Evolutionary conservation across 257 asterid genomes (phyloP).

Genomic region (Solanum piurae): DNA sequence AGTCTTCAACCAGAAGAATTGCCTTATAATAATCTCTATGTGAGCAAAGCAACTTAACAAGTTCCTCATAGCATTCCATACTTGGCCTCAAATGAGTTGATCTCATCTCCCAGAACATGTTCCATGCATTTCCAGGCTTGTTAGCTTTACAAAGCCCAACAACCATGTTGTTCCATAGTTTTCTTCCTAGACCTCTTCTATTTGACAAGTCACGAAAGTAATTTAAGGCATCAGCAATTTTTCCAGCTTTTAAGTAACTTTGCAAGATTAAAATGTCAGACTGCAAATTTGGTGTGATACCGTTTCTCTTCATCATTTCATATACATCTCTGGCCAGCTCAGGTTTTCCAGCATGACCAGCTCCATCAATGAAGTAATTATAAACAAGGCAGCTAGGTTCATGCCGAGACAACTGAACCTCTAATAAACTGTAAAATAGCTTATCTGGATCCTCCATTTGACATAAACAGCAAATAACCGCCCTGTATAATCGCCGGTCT

Average conservation of each 20-base stretch:
- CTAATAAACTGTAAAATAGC: slow-evolving; percentile 45
- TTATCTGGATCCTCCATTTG: slow-evolving; percentile 38
- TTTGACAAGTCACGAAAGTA: slow-evolving; percentile 29
- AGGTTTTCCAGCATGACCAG: slow-evolving; percentile 61
- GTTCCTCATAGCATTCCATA: slow-evolving; percentile 65
- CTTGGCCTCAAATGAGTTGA: slow-evolving; percentile 31
- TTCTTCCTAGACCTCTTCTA: slow-evolving; percentile 18
- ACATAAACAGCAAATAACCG: slow-evolving; percentile 45
- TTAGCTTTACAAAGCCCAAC: slow-evolving; percentile 52
- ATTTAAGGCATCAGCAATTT: slow-evolving; percentile 28
- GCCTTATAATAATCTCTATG: slow-evolving; percentile 29
- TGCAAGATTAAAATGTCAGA: slow-evolving; percentile 43
- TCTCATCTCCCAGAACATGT: slow-evolving; percentile 41
- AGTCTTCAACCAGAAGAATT: slow-evolving; percentile 42
- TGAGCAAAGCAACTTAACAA: slow-evolving; percentile 48
- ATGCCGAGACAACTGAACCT: slow-evolving; percentile 37
- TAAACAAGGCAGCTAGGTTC: slow-evolving; percentile 11
- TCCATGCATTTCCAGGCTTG: slow-evolving; percentile 32
- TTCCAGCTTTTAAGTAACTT: slow-evolving; percentile 35
- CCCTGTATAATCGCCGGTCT: slow-evolving; percentile 28
- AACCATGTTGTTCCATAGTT: slow-evolving; percentile 41
- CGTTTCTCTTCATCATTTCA: slow-evolving; percentile 39
- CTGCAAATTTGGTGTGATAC: slow-evolving; percentile 18
- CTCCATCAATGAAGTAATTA: slow-evolving; percentile 67
- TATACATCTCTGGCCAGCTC: slow-evolving; percentile 51